Evolutionary conservation across 345 rosid species (phyloP).

Genomic region (Iberis pinnata): DNA sequence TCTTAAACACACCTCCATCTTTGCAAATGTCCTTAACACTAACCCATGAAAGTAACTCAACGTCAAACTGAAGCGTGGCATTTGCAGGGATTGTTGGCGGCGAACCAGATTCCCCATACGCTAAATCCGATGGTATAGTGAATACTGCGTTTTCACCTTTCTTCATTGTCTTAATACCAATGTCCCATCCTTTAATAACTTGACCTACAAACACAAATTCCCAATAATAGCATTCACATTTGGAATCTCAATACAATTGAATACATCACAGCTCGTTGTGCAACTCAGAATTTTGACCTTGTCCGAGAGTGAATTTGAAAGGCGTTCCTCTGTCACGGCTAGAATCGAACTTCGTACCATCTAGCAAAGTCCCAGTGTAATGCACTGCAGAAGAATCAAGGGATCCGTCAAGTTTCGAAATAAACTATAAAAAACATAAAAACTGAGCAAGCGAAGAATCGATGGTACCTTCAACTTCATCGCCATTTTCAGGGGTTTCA

Average conservation of each 20-base stretch:
- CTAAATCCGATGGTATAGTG: constrained; percentile 76
- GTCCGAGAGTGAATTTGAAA: constrained; percentile 90
- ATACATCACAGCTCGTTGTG: too few relatives aligned
- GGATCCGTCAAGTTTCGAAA: too few relatives aligned
- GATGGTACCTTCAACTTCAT: constrained; percentile 70
- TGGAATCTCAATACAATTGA: too few relatives aligned
- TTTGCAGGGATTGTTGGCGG: constrained; percentile 85
- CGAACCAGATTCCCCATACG: constrained; percentile 83
- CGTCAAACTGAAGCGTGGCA: constrained; percentile 84
- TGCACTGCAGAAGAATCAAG: too few relatives aligned
- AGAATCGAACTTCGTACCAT: constrained; percentile 90
- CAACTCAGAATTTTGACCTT: constrained; percentile 35
- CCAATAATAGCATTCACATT: too few relatives aligned
- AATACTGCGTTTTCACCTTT: constrained; percentile 81
- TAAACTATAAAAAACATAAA: neutral
- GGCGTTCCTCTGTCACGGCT: constrained; percentile 81
- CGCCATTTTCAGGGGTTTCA: constrained; percentile 64
- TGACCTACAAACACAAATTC: constrained; percentile 43
- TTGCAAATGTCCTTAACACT: constrained; percentile 81
- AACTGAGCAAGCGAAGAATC: neutral
- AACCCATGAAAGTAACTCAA: constrained; percentile 65
- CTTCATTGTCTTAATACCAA: constrained; percentile 94
- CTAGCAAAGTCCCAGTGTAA: constrained; percentile 81
- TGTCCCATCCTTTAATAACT: constrained; percentile 97
- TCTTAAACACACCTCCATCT: constrained; percentile 81